Conservation (phyloP, 768 basidiomycete species). For the Pisolithus microcarpus region DNA sequence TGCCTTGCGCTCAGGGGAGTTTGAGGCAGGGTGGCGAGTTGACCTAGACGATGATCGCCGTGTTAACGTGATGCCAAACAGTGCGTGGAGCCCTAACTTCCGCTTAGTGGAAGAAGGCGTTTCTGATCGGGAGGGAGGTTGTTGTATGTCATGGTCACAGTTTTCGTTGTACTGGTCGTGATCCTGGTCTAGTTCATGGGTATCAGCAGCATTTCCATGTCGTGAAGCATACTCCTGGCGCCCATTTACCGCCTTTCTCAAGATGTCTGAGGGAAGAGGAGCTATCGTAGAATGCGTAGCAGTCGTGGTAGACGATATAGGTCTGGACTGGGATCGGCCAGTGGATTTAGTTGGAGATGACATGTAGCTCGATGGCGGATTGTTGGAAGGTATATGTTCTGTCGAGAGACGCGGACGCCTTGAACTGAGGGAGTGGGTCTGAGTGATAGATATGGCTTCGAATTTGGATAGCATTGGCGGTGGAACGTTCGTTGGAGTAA, state of each 20-base stretch:
- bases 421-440: slow-evolving; percentile 6
- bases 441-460: slow-evolving; percentile 7
- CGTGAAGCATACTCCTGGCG: slow-evolving; percentile 15
- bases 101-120: slow-evolving; percentile 21
- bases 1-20: slow-evolving; percentile 14
- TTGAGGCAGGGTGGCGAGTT: slow-evolving; percentile 10
- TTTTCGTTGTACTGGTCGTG: slow-evolving; percentile 8
- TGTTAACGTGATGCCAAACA: slow-evolving; percentile 25
- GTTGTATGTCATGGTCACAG: slow-evolving; percentile 16
- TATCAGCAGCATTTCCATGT: slow-evolving; percentile 8
- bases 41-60: slow-evolving; percentile 20
- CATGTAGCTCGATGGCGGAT: slow-evolving; percentile 15
- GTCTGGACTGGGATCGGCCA: slow-evolving; percentile 47
- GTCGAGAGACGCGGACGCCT: slow-evolving; percentile 9
- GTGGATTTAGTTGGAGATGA: slow-evolving; percentile 28
- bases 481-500: slow-evolving; percentile 1
- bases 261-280: slow-evolving; percentile 44
- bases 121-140: slow-evolving; percentile 18
- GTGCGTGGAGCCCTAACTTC: slow-evolving; percentile 16
- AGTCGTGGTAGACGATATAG: slow-evolving; percentile 58
- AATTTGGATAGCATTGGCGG: slow-evolving; percentile 10
- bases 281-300: slow-evolving; percentile 56
- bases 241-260: slow-evolving; percentile 12
- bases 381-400: slow-evolving; percentile 5
- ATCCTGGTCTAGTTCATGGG: slow-evolving; percentile 7